Conservation (phyloP, 1,284 basidiomycete species). For the Fomitopsis betulina region DNA sequence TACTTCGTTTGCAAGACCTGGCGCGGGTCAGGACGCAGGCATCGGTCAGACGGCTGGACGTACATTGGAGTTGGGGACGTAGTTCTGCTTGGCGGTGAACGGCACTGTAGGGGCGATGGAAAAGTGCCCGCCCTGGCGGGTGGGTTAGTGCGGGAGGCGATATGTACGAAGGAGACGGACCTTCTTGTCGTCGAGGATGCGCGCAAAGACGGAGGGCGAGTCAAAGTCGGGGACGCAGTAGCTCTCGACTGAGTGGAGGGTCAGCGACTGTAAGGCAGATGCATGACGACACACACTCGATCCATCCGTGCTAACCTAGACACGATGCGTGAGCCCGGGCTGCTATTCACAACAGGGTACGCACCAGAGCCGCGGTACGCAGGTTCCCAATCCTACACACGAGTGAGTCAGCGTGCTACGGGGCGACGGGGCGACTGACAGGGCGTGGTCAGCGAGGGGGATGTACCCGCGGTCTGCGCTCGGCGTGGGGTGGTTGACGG, state of each 20-base stretch:
- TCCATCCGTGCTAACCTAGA: constrained; percentile 68
- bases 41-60: constrained; percentile 15
- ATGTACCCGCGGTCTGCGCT: constrained; percentile 19
- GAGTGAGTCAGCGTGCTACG: not conserved
- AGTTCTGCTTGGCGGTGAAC: constrained; percentile 80
- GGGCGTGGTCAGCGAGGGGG: constrained; percentile 22
- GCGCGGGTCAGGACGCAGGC: not conserved
- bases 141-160: not conserved
- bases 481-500: constrained; percentile 14
- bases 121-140: constrained; percentile 81
- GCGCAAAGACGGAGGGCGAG: constrained; percentile 86
- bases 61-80: constrained; percentile 85
- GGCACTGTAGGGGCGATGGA: constrained; percentile 69
- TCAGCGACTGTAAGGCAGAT: not conserved
- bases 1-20: constrained; percentile 79
- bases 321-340: not conserved
- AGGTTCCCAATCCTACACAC: constrained; percentile 70
- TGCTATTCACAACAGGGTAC: constrained; percentile 5
- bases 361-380: constrained; percentile 71
- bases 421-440: constrained; percentile 14
- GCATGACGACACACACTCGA: constrained; percentile 49
- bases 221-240: constrained; percentile 93
- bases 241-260: constrained; percentile 60
- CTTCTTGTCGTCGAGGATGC: constrained; percentile 83
- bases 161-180: constrained; percentile 20